phyloP scores from a whole-genome alignment of 768 basidiomycete genomes.

The Boletus sensibilis region DNA sequence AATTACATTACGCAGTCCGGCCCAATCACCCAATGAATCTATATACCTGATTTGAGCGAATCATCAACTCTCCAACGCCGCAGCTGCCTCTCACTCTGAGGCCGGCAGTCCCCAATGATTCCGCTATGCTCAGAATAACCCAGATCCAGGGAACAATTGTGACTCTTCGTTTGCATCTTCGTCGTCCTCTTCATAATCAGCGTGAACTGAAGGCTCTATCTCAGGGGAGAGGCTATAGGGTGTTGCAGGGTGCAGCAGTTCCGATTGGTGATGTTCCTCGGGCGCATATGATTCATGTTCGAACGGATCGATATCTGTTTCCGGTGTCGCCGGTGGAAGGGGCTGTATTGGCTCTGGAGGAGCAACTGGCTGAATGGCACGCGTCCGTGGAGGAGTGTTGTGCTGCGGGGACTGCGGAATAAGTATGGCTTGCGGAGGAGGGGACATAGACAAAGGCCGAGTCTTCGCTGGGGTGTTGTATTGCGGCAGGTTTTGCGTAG shows the following conservation, averaged over 20 bases:
- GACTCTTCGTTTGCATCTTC: conserved; percentile 32
- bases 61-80: not conserved
- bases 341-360: conserved; percentile 16
- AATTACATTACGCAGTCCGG: conserved; percentile 11
- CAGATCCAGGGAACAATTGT: conserved; percentile 44
- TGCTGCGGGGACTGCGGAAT: conserved; percentile 9
- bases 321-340: conserved; percentile 21
- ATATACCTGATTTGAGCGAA: conserved; percentile 10
- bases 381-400: conserved; percentile 2
- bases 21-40: conserved; percentile 8
- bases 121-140: conserved; percentile 34
- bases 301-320: conserved; percentile 35
- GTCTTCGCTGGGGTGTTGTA: conserved; percentile 7
- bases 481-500: conserved; percentile 10
- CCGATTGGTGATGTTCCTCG: conserved; percentile 19
- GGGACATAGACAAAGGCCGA: conserved; percentile 6
- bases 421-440: conserved; percentile 13
- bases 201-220: not conserved
- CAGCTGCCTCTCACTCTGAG: not conserved
- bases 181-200: conserved; percentile 24
- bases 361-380: conserved; percentile 1
- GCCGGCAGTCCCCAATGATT: not conserved
- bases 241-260: conserved; percentile 17
- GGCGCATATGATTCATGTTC: conserved; percentile 29
- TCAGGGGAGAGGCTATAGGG: conserved; percentile 31